Percentiles rank a stretch among this genome's conserved stretches.
Conservation (phyloP, 768 basidiomycete genomes). For the Phanerochaete carnosa region DNA sequence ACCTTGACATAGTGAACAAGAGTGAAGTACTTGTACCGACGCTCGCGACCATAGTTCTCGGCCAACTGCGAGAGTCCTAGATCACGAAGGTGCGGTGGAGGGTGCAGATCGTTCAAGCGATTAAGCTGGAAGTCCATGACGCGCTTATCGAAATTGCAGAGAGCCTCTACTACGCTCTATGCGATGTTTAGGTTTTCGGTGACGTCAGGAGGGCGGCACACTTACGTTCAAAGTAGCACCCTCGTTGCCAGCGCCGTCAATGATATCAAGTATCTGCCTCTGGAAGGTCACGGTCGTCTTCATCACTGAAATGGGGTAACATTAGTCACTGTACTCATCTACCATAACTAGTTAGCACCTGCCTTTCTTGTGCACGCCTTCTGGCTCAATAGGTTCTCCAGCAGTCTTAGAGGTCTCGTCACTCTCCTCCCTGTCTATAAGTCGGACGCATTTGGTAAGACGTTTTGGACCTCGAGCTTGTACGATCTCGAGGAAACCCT, state of each 20-base stretch:
- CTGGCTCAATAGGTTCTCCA: neutral
- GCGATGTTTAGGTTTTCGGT: neutral
- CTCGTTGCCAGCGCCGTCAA: constrained; percentile 61
- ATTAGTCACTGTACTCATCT: neutral
- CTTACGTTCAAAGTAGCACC: constrained; percentile 74
- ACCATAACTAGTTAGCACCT: neutral
- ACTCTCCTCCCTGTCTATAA: constrained; percentile 44
- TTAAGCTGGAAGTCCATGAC: constrained; percentile 79
- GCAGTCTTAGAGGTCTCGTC: constrained; percentile 11
- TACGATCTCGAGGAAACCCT: constrained; percentile 74
- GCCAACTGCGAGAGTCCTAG: constrained; percentile 66
- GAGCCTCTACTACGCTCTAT: constrained; percentile 60
- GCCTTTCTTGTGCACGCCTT: constrained; percentile 4
- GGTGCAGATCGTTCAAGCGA: constrained; percentile 64
- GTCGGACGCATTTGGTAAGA: constrained; percentile 66
- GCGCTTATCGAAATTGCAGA: constrained; percentile 74
- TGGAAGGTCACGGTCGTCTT: constrained; percentile 70
- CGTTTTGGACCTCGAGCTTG: constrained; percentile 58
- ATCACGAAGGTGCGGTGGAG: constrained; percentile 66
- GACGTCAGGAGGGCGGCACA: neutral
- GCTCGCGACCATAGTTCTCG: constrained; percentile 84
- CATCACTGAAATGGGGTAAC: constrained; percentile 20
- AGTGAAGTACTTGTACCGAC: constrained; percentile 83
- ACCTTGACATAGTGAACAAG: constrained; percentile 62
- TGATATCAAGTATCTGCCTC: constrained; percentile 71